Evolutionary conservation across 805 yeast genomes (phyloP), one percentile per base, ranked within the genome.

Genomic region (Ogataea kodamae): DNA sequence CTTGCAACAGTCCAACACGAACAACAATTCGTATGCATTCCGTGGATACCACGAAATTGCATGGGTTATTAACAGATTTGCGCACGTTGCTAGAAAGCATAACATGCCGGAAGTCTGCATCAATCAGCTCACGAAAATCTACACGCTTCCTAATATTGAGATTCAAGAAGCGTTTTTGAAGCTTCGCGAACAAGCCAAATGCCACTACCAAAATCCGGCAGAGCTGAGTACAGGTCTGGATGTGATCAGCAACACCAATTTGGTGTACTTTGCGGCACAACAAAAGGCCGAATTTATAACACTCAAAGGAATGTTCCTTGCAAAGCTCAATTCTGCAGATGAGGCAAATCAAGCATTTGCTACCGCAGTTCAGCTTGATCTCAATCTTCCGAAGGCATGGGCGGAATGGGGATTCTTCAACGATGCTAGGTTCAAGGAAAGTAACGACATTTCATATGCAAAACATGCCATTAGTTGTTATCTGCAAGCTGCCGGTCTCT

Each of bases 371-470:
- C 97, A 92, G 59, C 79, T 92, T 37, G 98, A 94, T 53, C 72
- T 90, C 48, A 87, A 89, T 50, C 62, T 92, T 28, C 96, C 97
- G 2, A 90, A 92, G 57, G 97, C 98, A 0, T 92, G 99, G 99
- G 97, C 97, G 3, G 97, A 94, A 57, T 92, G 99, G 99, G 99
- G 98, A 41, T 78, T 80, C 55, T 92, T 87, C 64, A 89, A 89
- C 55, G 98, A 92, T 49, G 75, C 80, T 18, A 69, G 96, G 25
- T 79, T 87, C 57, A 83, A 85, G 46, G 95, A 87, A 46, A 81
- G 80, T 40, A 75, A 67, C 30, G 94, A 86, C 49, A 78, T 83
- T 62, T 74, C 77, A 14, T 80, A 77, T 59, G 98, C 97, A 12
- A 82, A 87, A 43, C 88, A 89, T 57, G 97, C 99, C 2, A 79